Base-by-base conservation (phyloP, 106 monocot genomes). In the Dendrobium nobile region DNA sequence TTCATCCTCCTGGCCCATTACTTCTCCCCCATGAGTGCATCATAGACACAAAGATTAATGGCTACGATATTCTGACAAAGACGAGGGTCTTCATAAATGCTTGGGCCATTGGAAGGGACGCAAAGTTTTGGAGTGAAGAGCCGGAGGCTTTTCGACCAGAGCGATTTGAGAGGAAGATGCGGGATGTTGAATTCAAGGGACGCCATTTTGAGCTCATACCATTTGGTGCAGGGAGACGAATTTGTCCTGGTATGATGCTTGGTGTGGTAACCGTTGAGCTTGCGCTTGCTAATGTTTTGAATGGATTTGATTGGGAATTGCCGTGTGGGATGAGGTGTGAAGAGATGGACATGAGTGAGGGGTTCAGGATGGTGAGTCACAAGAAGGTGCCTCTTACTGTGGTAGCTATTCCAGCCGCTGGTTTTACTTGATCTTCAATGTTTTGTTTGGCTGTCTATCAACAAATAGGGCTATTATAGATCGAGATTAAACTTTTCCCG, bases 1-100 rank as follows among this genome's bases (percentile, higher is more conserved):
- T 94, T 45, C 94, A 94, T 85, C 94, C 94, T 0, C 94, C 94
- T 0, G 88, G 90, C 81, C 94, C 94, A 6, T 81, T 95, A 44
- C 90, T 92, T 78, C 88, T 95, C 82, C 94, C 70, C 1, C 33
- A 92, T 84, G 92, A 92, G 81, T 88, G 87, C 28, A 73, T 82
- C 41, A 77, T 79, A 67, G 92, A 92, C 84, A 87, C 85, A 58
- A 78, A 86, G 54, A 87, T 95, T 20, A 72, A 68, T 45, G 92
- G 92, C 37, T 95, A 87, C 84, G 43, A 20, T 37, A 61, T 61
- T 92, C 70, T 92, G 88, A 0, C 84, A 73, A 41, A 22, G 77
- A 7, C 75, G 3, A 43, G 73, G 27, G 48, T 80, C 17, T 16
- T 73, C 11, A 19, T 80, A 7, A 80, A 80, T 22, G 80, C 47